Evolutionary conservation across 176 grass and related monocot species (phyloP).

Genomic region (Phyllostachys edulis): DNA sequence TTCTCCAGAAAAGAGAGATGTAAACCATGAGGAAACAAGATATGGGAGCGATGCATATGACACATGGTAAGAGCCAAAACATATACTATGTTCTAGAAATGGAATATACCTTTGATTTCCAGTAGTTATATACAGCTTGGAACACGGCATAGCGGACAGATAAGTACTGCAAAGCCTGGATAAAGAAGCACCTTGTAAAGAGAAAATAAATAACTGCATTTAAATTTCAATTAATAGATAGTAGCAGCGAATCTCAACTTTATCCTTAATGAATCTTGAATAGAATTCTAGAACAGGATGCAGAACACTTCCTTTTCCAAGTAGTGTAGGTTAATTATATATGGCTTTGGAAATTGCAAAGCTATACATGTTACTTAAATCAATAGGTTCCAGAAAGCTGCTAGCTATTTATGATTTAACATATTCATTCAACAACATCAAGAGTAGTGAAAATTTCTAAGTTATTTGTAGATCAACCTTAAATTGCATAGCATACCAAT

Average conservation of each 20-base stretch:
- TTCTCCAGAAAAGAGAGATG: background rate
- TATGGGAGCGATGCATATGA: background rate
- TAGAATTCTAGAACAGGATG: background rate
- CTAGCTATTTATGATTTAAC: background rate
- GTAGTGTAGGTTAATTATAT: background rate
- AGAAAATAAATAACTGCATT: constrained; percentile 10
- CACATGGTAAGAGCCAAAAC: background rate
- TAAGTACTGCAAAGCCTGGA: constrained; percentile 74
- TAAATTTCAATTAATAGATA: background rate
- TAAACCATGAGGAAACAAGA: constrained; percentile 9
- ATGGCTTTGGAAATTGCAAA: background rate
- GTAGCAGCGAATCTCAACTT: background rate
- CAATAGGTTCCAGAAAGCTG: background rate
- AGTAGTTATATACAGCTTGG: constrained; percentile 90
- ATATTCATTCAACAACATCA: background rate
- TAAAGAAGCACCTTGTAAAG: constrained; percentile 34
- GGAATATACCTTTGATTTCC: constrained; percentile 84
- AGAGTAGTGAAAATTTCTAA: too few species aligned
- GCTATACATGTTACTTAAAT: background rate
- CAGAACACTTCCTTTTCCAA: background rate
- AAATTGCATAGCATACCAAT: too few species aligned
- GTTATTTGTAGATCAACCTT: too few species aligned
- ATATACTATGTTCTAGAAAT: background rate
- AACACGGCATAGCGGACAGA: constrained; percentile 66
- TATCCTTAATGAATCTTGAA: background rate